Evolutionary conservation across 768 basidiomycete genomes (phyloP).

Genomic region (Boletus huronensis): DNA sequence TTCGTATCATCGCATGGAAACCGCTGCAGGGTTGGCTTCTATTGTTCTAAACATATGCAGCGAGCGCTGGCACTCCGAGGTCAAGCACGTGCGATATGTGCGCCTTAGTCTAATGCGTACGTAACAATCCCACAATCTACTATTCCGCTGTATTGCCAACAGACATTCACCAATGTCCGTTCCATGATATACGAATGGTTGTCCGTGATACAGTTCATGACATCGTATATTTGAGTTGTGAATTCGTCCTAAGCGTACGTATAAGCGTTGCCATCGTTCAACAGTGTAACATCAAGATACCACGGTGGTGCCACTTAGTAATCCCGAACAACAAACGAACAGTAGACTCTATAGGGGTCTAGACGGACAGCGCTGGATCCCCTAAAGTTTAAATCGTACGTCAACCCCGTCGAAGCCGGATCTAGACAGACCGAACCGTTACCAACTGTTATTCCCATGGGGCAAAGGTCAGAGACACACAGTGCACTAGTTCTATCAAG

Average conservation of each 20-base stretch:
- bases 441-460: neutral
- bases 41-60: neutral
- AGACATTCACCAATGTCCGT: neutral
- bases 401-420: neutral
- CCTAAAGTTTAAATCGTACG: neutral
- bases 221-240: neutral
- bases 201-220: too few species aligned
- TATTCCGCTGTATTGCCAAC: neutral
- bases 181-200: too few species aligned
- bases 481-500: neutral
- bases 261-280: neutral
- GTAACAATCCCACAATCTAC: neutral
- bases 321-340: too few species aligned
- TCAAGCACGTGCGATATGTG: neutral
- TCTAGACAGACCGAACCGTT: neutral
- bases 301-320: neutral
- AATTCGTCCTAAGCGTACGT: neutral
- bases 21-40: neutral
- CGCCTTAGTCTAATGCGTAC: neutral
- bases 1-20: neutral
- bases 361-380: neutral
- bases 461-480: neutral
- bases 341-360: too few species aligned
- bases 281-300: neutral
- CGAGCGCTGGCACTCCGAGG: neutral